Conservation (phyloP, 2,329 filamentous ascomycete genomes). For the Hymenoscyphus fructigenus region DNA sequence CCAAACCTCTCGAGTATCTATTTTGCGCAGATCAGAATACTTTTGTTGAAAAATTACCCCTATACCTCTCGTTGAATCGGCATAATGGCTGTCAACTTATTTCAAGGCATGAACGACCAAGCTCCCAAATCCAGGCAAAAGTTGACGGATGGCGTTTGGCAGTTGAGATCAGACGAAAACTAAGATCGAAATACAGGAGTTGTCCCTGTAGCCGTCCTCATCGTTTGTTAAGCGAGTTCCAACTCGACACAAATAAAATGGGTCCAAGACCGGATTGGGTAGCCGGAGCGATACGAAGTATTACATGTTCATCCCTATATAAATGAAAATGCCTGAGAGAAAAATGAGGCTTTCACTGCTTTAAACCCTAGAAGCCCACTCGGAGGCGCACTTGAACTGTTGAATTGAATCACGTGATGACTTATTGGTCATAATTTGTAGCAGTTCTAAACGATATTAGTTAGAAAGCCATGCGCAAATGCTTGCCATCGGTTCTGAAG, state of each 20-base stretch:
- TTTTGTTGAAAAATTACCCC: background rate
- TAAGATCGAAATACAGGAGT: background rate
- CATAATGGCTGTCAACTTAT: background rate
- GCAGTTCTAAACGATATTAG: too few relatives aligned
- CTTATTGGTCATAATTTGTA: too few relatives aligned
- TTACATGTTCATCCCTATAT: too few relatives aligned
- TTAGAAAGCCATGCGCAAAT: too few relatives aligned
- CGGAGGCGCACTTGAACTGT: background rate
- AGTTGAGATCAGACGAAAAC: background rate
- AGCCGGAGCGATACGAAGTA: too few relatives aligned
- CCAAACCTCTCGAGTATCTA: background rate
- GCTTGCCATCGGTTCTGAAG: too few relatives aligned
- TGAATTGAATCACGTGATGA: too few relatives aligned
- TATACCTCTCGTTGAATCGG: background rate
- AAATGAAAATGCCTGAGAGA: too few relatives aligned
- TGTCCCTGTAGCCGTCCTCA: background rate
- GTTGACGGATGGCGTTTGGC: background rate
- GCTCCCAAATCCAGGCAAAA: background rate
- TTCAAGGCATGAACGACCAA: background rate
- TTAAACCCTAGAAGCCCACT: too few relatives aligned
- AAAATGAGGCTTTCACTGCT: too few relatives aligned
- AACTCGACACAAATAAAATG: background rate
- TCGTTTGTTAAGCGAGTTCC: background rate
- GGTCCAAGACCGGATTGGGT: background rate
- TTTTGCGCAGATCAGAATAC: background rate